A percentile compares a stretch with the other conserved stretches of the same genome.
Evolutionary conservation across 148 eudicot species (phyloP).

Genomic region (Fagopyrum tataricum): DNA sequence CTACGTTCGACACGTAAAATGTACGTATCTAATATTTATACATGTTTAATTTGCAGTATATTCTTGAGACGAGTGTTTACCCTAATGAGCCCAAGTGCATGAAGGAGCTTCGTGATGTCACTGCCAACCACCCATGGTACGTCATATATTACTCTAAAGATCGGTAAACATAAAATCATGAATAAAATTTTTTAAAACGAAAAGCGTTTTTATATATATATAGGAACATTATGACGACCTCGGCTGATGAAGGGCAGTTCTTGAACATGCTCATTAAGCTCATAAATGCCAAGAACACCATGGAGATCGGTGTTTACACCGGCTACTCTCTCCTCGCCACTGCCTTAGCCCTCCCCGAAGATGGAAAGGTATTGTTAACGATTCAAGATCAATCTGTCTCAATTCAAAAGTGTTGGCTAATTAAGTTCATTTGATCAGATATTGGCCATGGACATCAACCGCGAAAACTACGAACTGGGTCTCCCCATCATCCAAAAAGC

Average conservation of each 20-base stretch:
- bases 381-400: no score
- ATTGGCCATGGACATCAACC: conserved; percentile 25
- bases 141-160: no score
- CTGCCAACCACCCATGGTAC: conserved; percentile 97
- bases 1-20: no score
- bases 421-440: conserved; percentile 7
- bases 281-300: conserved; percentile 29
- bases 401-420: not conserved
- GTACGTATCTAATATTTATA: not conserved
- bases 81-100: conserved; percentile 81
- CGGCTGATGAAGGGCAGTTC: conserved; percentile 36
- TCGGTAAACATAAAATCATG: not conserved
- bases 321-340: conserved; percentile 39
- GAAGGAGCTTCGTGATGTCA: conserved; percentile 83
- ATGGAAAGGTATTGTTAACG: conserved; percentile 18
- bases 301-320: conserved; percentile 36
- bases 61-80: conserved; percentile 89
- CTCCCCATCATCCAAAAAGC: conserved; percentile 23
- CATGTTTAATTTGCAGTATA: conserved; percentile 36
- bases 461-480: conserved; percentile 25
- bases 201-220: not conserved
- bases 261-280: conserved; percentile 25
- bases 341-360: conserved; percentile 30
- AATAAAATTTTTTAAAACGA: not conserved
- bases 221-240: conserved; percentile 30